These are phyloP conservation scores for Brassica cretica DNA, from an alignment of 345 rosid species.

Conservation along the genomic window DNA sequence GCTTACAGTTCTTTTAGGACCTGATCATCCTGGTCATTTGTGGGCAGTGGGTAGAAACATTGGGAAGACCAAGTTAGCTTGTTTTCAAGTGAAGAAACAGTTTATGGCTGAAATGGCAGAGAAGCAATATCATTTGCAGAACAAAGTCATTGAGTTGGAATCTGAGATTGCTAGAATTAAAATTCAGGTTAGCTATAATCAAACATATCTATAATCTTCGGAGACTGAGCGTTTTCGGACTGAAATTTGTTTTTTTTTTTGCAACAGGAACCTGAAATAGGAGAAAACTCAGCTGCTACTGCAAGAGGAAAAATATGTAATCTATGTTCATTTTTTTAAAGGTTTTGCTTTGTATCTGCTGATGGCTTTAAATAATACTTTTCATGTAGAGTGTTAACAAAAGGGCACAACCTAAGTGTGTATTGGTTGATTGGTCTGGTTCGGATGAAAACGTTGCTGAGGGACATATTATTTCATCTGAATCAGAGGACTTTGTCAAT, in stretches of 20 bases:
- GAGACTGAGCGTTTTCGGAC: too few species aligned
- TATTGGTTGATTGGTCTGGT: too few species aligned
- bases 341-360: too few species aligned
- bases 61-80: background rate
- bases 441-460: too few species aligned
- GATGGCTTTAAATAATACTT: too few species aligned
- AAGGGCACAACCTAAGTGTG: too few species aligned
- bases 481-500: too few species aligned
- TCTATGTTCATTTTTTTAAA: background rate
- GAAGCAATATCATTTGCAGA: background rate
- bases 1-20: background rate
- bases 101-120: background rate
- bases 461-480: too few species aligned
- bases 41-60: conserved; percentile 8
- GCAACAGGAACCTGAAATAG: background rate
- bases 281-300: conserved; percentile 5
- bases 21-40: background rate
- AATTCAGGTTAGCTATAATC: background rate
- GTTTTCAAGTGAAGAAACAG: background rate
- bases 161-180: background rate
- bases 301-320: background rate
- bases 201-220: background rate
- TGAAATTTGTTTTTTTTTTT: too few species aligned
- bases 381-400: too few species aligned
- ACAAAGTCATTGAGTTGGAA: background rate